Base-by-base conservation (phyloP, 2,329 filamentous ascomycete genomes). In the Metarhizium robertsii region DNA sequence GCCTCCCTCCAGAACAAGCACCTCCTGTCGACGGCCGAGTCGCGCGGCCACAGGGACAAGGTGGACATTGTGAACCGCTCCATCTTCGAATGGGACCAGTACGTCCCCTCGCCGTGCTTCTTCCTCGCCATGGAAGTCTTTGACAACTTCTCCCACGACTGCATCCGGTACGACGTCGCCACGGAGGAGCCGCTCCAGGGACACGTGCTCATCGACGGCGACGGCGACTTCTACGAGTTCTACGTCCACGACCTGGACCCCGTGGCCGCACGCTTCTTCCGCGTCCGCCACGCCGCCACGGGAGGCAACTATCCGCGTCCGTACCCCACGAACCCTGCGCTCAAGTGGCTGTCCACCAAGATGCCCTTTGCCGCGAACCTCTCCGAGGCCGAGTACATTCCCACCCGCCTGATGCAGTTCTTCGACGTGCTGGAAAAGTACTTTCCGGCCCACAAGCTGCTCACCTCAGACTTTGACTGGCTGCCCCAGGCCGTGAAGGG, bases 41-140 rank as follows among this genome's bases (percentile, higher is more conserved):
- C 83, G 16, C 79, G 85, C 42, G 90, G 90, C 16, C 94, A 99
- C 71, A 74, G 79, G 3, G 85, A 85, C 67, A 92, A 91, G 66
- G 91, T 97, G 55, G 89, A 96, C 64, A 96, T 99, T 68, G 86
- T 97, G 72, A 96, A 97, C 74, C 83, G 85, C 63, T 95, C 89
- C 66, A 88, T 99, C 67, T 97, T 99, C 67, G 90, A 96, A 70
- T 99, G 94, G 92, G 77, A 87, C 61, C 82, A 83, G 50, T 89
- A 88, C 61, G 89, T 96, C n/a, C 87, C 90, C 8, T 88, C 87
- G 2, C 94, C 92, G 0, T 97, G 94, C 75, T 99, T 95, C 78
- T 97, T 99, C 77, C 82, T 99, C 46, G 94, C 92, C 48, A 87
- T 99, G 72, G 94, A 99, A 73, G 94, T 99, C 61, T 96, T 96